Conservation (phyloP, 2,329 filamentous ascomycete genomes). For the Trichoderma polysporum region DNA sequence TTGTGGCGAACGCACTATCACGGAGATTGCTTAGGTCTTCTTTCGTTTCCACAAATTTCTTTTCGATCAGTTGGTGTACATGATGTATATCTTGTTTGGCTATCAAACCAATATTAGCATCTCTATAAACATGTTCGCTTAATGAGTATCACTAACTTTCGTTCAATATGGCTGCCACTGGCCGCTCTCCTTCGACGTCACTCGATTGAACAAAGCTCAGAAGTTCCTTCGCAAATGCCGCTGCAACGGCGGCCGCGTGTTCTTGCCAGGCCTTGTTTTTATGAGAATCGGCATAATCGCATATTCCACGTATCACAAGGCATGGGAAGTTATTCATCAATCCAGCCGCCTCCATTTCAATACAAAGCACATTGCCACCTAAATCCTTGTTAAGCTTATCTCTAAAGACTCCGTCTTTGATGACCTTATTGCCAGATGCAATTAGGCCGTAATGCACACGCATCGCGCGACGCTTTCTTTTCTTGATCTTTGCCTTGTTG, state of each 20-base stretch:
- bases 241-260: slow-evolving; percentile 37
- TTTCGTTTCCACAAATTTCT: no score
- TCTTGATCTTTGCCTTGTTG: not conserved
- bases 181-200: not conserved
- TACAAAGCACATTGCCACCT: slow-evolving; percentile 6
- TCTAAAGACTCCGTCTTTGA: slow-evolving; percentile 23
- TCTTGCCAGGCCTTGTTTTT: slow-evolving; percentile 39
- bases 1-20: no score
- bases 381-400: slow-evolving; percentile 11
- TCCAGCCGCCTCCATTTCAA: slow-evolving; percentile 32
- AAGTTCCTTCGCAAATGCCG: slow-evolving; percentile 29
- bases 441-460: slow-evolving; percentile 28
- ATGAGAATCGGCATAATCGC: slow-evolving; percentile 40
- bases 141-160: not conserved
- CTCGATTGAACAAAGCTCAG: not conserved
- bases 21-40: no score
- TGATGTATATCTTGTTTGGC: no score
- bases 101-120: no score
- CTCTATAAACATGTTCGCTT: no score
- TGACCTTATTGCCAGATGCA: slow-evolving; percentile 27
- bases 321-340: slow-evolving; percentile 28
- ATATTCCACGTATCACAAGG: slow-evolving; percentile 38
- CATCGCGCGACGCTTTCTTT: not conserved
- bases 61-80: no score
- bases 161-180: not conserved